These are phyloP conservation scores for Xylariales sp. DNA, from an alignment of 2,329 filamentous ascomycete species.

Conservation along the genomic window DNA sequence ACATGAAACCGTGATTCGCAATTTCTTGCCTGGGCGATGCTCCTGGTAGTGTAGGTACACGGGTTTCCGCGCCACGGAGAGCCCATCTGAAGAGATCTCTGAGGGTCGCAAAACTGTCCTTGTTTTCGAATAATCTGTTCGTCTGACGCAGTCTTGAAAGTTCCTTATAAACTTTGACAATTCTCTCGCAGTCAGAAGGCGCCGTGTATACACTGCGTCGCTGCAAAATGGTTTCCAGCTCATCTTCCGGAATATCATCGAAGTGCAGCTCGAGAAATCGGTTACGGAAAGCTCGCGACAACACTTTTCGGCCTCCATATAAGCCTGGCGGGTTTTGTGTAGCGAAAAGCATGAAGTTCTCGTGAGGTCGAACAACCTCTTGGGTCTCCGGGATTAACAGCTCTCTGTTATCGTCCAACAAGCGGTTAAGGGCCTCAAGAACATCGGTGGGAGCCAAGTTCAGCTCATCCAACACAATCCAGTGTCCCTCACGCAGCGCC, in stretches of 20 bases:
- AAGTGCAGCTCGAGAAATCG: conserved; percentile 96
- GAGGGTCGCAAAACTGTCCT: conserved; percentile 93
- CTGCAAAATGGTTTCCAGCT: conserved; percentile 87
- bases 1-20: conserved; percentile 90
- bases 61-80: conserved; percentile 73
- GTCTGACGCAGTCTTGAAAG: conserved; percentile 87
- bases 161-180: conserved; percentile 91
- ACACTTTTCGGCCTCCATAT: conserved; percentile 88
- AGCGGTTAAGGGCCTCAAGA: conserved; percentile 87
- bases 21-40: conserved; percentile 63
- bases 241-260: conserved; percentile 94
- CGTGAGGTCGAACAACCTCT: conserved; percentile 84
- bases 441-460: conserved; percentile 97
- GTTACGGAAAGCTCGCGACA: conserved; percentile 94
- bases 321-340: conserved; percentile 95
- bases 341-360: conserved; percentile 96
- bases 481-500: conserved; percentile 87
- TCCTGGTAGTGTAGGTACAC: conserved; percentile 7
- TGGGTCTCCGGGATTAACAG: conserved; percentile 95
- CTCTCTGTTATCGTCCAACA: conserved; percentile 94
- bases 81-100: conserved; percentile 97
- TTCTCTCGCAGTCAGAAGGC: conserved; percentile 84
- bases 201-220: conserved; percentile 81
- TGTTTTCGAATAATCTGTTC: conserved; percentile 89
- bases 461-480: conserved; percentile 97